Conservation (phyloP, 2,329 filamentous ascomycete species). For the Orbilia ellipsospora region DNA sequence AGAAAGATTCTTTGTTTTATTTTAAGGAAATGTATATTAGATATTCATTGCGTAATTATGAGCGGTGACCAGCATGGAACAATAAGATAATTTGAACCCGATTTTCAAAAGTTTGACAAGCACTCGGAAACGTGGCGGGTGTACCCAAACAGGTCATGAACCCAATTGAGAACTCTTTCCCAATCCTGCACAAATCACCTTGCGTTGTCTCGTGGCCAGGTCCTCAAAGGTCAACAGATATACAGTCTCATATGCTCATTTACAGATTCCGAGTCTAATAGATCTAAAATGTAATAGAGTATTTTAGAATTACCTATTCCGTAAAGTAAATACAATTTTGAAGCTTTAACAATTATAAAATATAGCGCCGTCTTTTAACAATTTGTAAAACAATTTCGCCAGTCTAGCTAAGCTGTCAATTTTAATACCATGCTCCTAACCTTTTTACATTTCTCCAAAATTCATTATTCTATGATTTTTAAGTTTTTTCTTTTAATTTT, state of each 20-base stretch:
- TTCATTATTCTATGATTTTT: slow-evolving; percentile 8
- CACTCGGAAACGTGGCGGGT: no score
- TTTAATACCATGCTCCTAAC: slow-evolving; percentile 58
- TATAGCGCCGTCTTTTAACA: slow-evolving; percentile 9
- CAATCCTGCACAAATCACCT: no score
- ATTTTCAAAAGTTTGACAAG: no score
- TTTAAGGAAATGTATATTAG: slow-evolving; percentile 15
- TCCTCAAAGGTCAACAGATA: no score
- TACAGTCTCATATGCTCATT: no score
- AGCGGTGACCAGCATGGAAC: neutral
- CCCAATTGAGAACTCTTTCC: no score
- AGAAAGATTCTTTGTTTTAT: slow-evolving; percentile 1
- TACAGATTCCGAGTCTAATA: neutral
- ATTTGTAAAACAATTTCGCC: slow-evolving; percentile 46
- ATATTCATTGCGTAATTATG: slow-evolving; percentile 20
- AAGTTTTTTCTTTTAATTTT: slow-evolving; percentile 14
- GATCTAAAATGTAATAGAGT: neutral
- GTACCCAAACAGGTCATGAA: no score
- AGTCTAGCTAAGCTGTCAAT: slow-evolving; percentile 59
- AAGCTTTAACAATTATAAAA: slow-evolving; percentile 5
- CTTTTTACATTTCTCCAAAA: slow-evolving; percentile 31
- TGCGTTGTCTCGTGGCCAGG: no score
- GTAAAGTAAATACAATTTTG: slow-evolving; percentile 14
- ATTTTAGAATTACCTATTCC: neutral
- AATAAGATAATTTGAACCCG: no score